These are phyloP conservation scores for Rusavskia elegans DNA, from an alignment of 495 filamentous ascomycete genomes.

Conservation along the genomic window DNA sequence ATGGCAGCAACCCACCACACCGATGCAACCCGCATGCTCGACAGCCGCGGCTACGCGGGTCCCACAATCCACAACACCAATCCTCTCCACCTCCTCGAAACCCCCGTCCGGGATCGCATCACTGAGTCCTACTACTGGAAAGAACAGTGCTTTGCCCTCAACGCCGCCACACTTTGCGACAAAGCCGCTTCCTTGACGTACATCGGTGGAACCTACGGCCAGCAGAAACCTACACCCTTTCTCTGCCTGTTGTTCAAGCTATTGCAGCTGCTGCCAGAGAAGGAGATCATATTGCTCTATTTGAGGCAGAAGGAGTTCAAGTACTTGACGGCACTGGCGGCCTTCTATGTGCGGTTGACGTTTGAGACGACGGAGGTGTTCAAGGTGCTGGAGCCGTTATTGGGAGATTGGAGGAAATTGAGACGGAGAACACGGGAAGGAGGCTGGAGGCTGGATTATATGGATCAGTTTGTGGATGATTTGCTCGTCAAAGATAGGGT, in stretches of 20 bases:
- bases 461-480: conserved; percentile 93
- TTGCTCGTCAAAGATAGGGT: conserved; percentile 78
- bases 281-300: conserved; percentile 69
- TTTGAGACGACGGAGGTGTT: conserved; percentile 71
- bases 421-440: conserved; percentile 57
- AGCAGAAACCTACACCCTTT: conserved; percentile 79
- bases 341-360: conserved; percentile 87
- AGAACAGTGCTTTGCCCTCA: conserved; percentile 92
- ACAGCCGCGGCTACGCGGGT: conserved; percentile 62
- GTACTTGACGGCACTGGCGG: conserved; percentile 75
- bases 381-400: conserved; percentile 59
- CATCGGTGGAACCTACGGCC: conserved; percentile 76
- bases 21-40: conserved; percentile 60
- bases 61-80: conserved; percentile 63
- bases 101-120: conserved; percentile 86
- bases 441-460: conserved; percentile 50
- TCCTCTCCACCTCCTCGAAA: conserved; percentile 79
- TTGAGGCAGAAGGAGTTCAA: conserved; percentile 67
- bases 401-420: conserved; percentile 75
- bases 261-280: conserved; percentile 66
- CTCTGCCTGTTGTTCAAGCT: conserved; percentile 93
- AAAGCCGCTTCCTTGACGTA: conserved; percentile 70
- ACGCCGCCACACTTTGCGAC: conserved; percentile 78
- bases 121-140: conserved; percentile 94
- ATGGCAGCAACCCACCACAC: conserved; percentile 40